These are phyloP conservation scores for Chromera velia DNA, from an alignment of 73 alveolate genomes.

Conservation along the genomic window DNA sequence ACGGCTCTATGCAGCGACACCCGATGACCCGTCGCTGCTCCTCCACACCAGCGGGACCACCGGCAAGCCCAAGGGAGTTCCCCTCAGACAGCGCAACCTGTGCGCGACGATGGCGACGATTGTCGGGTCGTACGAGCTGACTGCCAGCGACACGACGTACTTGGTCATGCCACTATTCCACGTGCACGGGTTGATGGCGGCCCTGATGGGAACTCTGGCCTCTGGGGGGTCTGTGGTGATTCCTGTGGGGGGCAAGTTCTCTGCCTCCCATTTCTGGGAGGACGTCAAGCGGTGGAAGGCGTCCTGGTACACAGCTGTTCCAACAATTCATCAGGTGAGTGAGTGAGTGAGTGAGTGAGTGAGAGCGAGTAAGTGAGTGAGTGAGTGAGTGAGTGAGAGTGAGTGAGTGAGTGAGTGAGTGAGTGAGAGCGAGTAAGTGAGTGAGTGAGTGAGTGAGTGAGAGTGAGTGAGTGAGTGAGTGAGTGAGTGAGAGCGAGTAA, in stretches of 20 bases:
- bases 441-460: too few species aligned
- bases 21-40: background rate
- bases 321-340: background rate
- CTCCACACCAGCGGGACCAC: slow-evolving; percentile 4
- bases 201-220: background rate
- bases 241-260: background rate
- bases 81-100: background rate
- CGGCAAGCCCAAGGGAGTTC: background rate
- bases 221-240: background rate
- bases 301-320: background rate
- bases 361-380: too few species aligned
- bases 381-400: too few species aligned
- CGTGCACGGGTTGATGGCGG: slow-evolving; percentile 1
- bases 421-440: too few species aligned
- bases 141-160: background rate
- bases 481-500: too few species aligned
- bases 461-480: too few species aligned
- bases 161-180: background rate
- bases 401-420: too few species aligned
- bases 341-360: too few species aligned
- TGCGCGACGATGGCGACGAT: background rate
- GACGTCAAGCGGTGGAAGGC: background rate
- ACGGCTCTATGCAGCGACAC: too few species aligned
- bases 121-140: background rate
- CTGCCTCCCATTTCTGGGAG: background rate